Evolutionary conservation across 305 asterid species (phyloP).

Genomic region (Fraxinus floribunda): DNA sequence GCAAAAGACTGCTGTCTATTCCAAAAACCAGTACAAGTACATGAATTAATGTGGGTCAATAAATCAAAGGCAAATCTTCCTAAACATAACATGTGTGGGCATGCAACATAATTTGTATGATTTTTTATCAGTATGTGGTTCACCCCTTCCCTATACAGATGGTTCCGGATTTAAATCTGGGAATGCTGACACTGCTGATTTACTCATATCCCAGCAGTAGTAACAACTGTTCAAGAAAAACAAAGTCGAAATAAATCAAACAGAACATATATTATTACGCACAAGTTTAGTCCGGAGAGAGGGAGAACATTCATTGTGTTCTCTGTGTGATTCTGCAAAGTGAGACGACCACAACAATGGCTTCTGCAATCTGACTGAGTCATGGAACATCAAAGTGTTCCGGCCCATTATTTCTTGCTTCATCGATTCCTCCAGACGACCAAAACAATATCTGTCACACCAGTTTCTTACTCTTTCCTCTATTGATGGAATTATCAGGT

Average conservation of each 20-base stretch:
- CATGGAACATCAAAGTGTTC: slow-evolving; percentile 50
- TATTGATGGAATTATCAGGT: slow-evolving; percentile 48
- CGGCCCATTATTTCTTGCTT: slow-evolving; percentile 32
- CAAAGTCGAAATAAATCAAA: background rate
- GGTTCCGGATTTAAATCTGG: slow-evolving; percentile 24
- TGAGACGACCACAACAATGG: slow-evolving; percentile 22
- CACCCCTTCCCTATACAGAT: background rate
- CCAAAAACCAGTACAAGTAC: background rate
- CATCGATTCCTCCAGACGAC: slow-evolving; percentile 19
- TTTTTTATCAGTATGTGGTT: background rate
- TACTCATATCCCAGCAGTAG: slow-evolving; percentile 1
- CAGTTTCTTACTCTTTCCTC: slow-evolving; percentile 27
- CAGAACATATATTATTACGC: background rate
- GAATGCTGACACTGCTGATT: slow-evolving; percentile 12
- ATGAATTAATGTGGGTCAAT: background rate
- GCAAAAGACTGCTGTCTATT: background rate
- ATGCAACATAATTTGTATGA: background rate
- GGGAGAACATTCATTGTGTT: background rate
- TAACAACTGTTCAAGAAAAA: slow-evolving; percentile 7
- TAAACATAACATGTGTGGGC: background rate
- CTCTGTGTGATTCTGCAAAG: slow-evolving; percentile 17
- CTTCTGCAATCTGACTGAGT: slow-evolving; percentile 46
- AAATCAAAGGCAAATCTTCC: background rate
- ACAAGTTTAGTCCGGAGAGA: background rate
- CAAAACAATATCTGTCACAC: slow-evolving; percentile 38